phyloP scores from a whole-genome alignment of 345 rosid species.

The Ceriops zippeliana region DNA sequence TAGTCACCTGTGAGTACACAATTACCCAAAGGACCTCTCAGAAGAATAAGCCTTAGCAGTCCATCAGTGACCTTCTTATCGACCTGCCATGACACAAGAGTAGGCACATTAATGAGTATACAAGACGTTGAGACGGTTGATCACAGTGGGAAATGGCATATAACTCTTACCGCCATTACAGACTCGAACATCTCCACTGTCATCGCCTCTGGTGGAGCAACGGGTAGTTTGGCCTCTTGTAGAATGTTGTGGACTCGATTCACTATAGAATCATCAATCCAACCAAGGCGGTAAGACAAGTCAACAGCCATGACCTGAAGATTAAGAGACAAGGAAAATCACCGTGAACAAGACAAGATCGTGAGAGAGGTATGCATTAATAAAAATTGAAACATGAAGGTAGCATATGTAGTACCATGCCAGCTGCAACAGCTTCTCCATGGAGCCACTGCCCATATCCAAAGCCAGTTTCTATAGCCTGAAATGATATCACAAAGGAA shows the following conservation, averaged over 20 bases:
- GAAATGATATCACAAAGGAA: constrained; percentile 23
- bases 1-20: constrained; percentile 93
- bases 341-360: background rate
- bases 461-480: constrained; percentile 94
- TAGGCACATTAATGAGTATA: background rate
- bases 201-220: constrained; percentile 71
- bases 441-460: constrained; percentile 98
- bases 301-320: constrained; percentile 96
- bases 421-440: constrained; percentile 99
- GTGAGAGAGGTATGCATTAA: background rate
- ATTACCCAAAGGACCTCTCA: constrained; percentile 89
- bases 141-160: background rate
- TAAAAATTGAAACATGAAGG: background rate
- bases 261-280: constrained; percentile 87
- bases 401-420: constrained; percentile 51
- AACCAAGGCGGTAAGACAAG: constrained; percentile 97
- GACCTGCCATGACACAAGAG: constrained; percentile 44
- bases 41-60: constrained; percentile 80
- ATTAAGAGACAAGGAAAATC: constrained; percentile 10
- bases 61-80: constrained; percentile 99
- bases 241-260: constrained; percentile 61
- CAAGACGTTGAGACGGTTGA: background rate
- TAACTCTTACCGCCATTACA: constrained; percentile 76
- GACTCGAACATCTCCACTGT: constrained; percentile 91
- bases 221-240: constrained; percentile 67